Conservation (phyloP, 2,329 filamentous ascomycete genomes). For the Aspergillus fijiensis region DNA sequence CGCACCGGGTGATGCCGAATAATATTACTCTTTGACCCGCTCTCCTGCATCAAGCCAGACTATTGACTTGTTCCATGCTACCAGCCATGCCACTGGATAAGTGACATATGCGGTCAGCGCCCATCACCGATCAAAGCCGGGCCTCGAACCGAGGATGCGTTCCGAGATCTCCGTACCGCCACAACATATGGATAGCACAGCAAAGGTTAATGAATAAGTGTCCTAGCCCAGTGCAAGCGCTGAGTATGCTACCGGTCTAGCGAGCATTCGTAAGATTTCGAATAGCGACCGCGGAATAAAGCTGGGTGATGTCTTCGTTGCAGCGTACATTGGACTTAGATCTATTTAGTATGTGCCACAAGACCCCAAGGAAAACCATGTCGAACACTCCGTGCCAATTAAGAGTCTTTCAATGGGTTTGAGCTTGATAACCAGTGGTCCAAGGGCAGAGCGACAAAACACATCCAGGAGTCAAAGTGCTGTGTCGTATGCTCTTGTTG, state of each 20-base stretch:
- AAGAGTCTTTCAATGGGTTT: slow-evolving; percentile 57
- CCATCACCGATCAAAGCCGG: slow-evolving; percentile 9
- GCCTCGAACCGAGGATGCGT: slow-evolving; percentile 21
- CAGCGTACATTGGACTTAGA: slow-evolving; percentile 58
- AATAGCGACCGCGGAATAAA: slow-evolving; percentile 41
- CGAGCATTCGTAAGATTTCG: slow-evolving; percentile 59
- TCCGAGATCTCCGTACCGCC: slow-evolving; percentile 19
- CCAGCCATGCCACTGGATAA: background rate
- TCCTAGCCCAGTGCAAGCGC: slow-evolving; percentile 54
- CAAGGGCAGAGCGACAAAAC: slow-evolving; percentile 54
- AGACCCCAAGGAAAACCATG: slow-evolving; percentile 48
- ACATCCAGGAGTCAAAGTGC: slow-evolving; percentile 42
- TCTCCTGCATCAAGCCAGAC: background rate
- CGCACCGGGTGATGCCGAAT: too few species aligned
- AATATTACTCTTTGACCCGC: background rate
- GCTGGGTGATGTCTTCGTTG: slow-evolving; percentile 61
- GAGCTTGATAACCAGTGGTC: slow-evolving; percentile 48
- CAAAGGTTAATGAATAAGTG: slow-evolving; percentile 55
- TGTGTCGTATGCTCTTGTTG: slow-evolving; percentile 25
- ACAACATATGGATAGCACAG: slow-evolving; percentile 47
- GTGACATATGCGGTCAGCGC: background rate
- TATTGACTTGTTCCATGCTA: background rate
- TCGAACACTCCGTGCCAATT: slow-evolving; percentile 51
- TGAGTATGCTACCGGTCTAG: slow-evolving; percentile 58
- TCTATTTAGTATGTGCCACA: slow-evolving; percentile 64